These are phyloP conservation scores for Cruciata laevipes DNA, from an alignment of 257 asterid genomes.

Conservation along the genomic window DNA sequence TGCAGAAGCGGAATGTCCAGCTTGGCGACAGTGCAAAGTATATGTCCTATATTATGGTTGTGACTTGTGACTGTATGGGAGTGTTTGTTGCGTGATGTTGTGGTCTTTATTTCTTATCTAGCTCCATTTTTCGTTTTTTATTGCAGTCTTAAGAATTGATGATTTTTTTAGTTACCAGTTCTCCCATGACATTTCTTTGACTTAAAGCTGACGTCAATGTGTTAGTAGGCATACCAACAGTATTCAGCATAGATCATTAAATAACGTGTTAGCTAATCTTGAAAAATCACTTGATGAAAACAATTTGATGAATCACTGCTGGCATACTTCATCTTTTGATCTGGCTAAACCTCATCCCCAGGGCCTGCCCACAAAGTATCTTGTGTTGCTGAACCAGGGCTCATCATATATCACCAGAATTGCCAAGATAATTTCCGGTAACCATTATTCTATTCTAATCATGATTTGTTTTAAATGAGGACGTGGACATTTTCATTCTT, in stretches of 20 bases:
- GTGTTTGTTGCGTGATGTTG: conserved; percentile 10
- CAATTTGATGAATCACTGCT: too few species aligned
- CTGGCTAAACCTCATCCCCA: conserved; percentile 31
- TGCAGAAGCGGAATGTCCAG: conserved; percentile 55
- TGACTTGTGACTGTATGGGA: conserved; percentile 19
- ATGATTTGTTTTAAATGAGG: neutral
- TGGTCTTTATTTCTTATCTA: neutral
- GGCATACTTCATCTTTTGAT: conserved; percentile 26
- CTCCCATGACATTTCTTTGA: neutral
- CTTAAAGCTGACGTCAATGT: conserved; percentile 44
- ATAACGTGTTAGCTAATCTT: conserved; percentile 69
- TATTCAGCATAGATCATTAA: conserved; percentile 60
- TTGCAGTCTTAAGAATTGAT: neutral
- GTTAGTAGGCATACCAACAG: conserved; percentile 59
- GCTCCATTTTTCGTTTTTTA: conserved; percentile 1
- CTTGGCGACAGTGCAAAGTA: conserved; percentile 71
- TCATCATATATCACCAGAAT: conserved; percentile 23
- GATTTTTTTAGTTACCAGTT: too few species aligned
- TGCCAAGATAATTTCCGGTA: too few species aligned
- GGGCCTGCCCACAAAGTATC: conserved; percentile 33
- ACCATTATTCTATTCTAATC: neutral
- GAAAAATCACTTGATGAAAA: too few species aligned
- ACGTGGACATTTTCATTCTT: neutral
- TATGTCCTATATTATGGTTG: conserved; percentile 94
- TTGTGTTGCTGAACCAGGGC: conserved; percentile 32